Base-by-base conservation (phyloP, 176 grass and related monocot genomes). In the Carex scoparia region DNA sequence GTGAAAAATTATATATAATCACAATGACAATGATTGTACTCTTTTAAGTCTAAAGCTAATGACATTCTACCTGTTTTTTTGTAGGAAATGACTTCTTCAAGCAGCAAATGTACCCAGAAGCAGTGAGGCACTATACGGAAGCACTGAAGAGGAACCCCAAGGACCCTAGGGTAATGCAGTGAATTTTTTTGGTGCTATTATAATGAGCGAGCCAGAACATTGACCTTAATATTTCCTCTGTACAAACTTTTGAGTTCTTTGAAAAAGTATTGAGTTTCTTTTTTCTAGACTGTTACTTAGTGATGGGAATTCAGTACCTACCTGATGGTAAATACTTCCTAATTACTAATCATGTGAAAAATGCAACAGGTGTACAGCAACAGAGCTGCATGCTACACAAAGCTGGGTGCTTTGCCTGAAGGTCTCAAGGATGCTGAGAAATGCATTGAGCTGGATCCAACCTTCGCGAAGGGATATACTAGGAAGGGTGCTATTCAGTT, bases 351-450 rank as follows among this genome's bases (percentile, higher is more conserved):
- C 10, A 67, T 28, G 53, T 73, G 67, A 66, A 13, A 48, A 30
- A 31, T 86, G 44, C 56, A 33, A 42, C 85, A 99, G 96, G 96
- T 94, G 6, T 99, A 99, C 85, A 99, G 97, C 85, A 99, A 99
- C 35, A 94, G 97, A 84, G 97, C 97, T 61, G 97, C 97, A 44
- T 99, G 91, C 79, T 99, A 96, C 74, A 96, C 97, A 19, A 99
- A 99, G 81, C 44, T 99, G 81, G 97, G 87, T 84, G 97, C 97
- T 27, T 87, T 99, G 84, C 97, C 97, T 86, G 97, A 99, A 91
- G 97, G 93, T 87, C 88, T 99, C 64, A 99, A 99, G 85, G 97
- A 99, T 32, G 97, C 97, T 40, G 97, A 99, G 88, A 99, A 96
- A 86, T 99, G 97, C 87, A 91, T 99, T 33, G 93, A 99, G 59